phyloP scores from a whole-genome alignment of 495 filamentous ascomycete genomes.

The Aspergillus asperescens region DNA sequence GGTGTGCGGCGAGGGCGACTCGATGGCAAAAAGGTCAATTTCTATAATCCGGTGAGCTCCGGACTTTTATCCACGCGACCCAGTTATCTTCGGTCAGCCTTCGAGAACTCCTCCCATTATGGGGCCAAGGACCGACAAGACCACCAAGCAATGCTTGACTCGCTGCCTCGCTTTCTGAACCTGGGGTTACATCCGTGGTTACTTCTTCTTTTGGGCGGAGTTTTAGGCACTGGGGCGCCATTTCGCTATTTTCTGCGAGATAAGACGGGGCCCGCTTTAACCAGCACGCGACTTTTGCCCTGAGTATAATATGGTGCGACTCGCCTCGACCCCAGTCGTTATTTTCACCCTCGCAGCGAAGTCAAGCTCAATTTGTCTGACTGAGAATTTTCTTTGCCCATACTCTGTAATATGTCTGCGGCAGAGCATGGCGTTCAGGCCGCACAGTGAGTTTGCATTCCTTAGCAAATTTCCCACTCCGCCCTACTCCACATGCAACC shows the following conservation, averaged over 20 bases:
- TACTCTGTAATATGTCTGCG: constrained; percentile 27
- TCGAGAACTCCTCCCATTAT: constrained; percentile 13
- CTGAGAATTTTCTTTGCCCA: constrained; percentile 9
- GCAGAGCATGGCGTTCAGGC: constrained; percentile 32
- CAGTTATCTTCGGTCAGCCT: neutral
- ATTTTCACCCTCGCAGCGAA: neutral
- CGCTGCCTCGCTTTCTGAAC: constrained; percentile 20
- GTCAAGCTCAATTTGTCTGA: constrained; percentile 6
- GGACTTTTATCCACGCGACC: constrained; percentile 6
- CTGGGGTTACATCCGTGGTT: constrained; percentile 35
- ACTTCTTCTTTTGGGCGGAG: constrained; percentile 5
- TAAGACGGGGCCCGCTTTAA: constrained; percentile 18
- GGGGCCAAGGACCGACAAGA: constrained; percentile 14
- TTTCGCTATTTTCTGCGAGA: constrained; percentile 9
- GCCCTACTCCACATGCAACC: neutral
- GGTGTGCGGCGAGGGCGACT: neutral
- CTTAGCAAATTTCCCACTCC: constrained; percentile 1
- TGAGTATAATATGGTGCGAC: constrained; percentile 18
- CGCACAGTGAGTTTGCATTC: constrained; percentile 27
- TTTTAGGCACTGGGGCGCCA: constrained; percentile 8
- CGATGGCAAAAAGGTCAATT: constrained; percentile 1
- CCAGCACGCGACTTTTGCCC: constrained; percentile 10
- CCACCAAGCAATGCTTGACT: constrained; percentile 22
- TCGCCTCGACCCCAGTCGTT: neutral
- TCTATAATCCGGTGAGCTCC: constrained; percentile 16